Percentiles rank a stretch among this genome's conserved stretches.
These are phyloP conservation scores for Cicer cuneatum DNA, from an alignment of 306 rosid genomes.

Conservation along the genomic window DNA sequence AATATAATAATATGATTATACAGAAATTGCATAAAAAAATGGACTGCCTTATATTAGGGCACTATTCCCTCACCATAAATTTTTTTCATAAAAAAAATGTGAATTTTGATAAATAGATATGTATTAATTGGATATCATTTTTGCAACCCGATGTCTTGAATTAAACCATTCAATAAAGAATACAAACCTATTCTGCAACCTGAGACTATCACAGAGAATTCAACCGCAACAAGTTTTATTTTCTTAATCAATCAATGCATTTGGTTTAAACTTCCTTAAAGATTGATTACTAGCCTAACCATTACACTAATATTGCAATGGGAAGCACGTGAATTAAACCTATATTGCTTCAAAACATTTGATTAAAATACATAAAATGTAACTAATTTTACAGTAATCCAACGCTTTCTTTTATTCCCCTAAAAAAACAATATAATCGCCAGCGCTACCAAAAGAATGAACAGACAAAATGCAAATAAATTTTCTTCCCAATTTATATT, in stretches of 20 bases:
- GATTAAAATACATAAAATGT: slow-evolving; percentile 28
- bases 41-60: too few relatives aligned
- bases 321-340: slow-evolving; percentile 19
- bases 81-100: too few relatives aligned
- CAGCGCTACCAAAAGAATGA: slow-evolving; percentile 39
- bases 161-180: background rate
- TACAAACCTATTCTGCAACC: background rate
- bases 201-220: background rate
- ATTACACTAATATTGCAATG: background rate
- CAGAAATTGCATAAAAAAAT: background rate
- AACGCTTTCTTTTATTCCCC: slow-evolving; percentile 36
- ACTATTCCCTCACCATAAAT: too few relatives aligned
- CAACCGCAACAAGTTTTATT: background rate
- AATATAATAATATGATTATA: background rate
- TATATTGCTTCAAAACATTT: slow-evolving; percentile 4
- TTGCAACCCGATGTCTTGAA: background rate
- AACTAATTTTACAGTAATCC: slow-evolving; percentile 38
- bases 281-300: background rate
- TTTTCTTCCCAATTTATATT: slow-evolving; percentile 49
- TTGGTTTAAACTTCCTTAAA: background rate
- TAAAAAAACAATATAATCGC: slow-evolving; percentile 22
- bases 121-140: too few relatives aligned
- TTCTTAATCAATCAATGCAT: background rate
- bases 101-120: too few relatives aligned
- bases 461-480: slow-evolving; percentile 37